Conservation (phyloP, 345 rosid species). For the Aegle marmelos region DNA sequence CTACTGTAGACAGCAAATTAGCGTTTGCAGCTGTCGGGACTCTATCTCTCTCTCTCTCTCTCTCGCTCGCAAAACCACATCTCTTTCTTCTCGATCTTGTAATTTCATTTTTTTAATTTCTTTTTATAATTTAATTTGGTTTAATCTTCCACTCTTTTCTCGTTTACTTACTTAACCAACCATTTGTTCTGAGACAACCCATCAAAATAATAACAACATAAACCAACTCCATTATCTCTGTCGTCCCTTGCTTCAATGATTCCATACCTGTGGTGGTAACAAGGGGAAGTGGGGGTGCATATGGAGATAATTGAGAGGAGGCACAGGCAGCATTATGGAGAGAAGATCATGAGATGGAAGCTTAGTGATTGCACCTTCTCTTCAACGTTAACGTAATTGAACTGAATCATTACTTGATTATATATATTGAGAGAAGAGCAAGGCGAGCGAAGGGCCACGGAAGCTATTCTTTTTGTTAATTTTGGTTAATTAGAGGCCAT, state of each 20-base stretch:
- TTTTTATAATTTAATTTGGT: neutral
- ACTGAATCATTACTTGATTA: no score
- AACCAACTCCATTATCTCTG: slow-evolving; percentile 19
- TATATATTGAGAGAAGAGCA: no score
- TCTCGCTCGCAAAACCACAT: neutral
- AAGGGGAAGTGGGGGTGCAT: neutral
- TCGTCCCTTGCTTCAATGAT: slow-evolving; percentile 21
- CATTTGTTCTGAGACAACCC: slow-evolving; percentile 3
- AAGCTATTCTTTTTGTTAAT: neutral
- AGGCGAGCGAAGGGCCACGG: no score
- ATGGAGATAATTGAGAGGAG: no score
- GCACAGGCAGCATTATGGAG: neutral
- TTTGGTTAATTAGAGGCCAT: slow-evolving; percentile 27
- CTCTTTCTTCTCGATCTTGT: no score
- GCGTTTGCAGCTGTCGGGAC: slow-evolving; percentile 52
- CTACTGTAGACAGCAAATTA: slow-evolving; percentile 44
- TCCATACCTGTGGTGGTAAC: slow-evolving; percentile 11
- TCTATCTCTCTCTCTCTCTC: slow-evolving; percentile 17
- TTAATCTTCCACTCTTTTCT: slow-evolving; percentile 1
- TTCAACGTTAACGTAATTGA: slow-evolving; percentile 1
- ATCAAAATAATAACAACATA: slow-evolving; percentile 9
- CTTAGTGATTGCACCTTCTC: neutral
- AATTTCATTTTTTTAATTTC: neutral
- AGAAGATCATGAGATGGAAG: slow-evolving; percentile 20
- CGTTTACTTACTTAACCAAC: slow-evolving; percentile 34